Conservation (phyloP, 495 filamentous ascomycete species). For the Aspergillus biplanus region DNA sequence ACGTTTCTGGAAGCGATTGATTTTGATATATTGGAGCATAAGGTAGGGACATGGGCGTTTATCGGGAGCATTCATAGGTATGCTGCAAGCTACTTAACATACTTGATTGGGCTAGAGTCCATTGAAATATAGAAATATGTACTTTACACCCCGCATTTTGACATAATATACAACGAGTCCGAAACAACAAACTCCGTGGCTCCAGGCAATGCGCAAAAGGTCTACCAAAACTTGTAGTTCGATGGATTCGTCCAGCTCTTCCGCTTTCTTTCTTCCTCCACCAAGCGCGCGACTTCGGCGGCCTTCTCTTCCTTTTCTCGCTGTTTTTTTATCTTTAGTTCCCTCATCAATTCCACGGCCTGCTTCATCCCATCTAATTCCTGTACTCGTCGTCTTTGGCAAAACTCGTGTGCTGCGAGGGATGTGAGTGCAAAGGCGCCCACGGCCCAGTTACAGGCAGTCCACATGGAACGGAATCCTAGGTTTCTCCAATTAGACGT, state of each 20-base stretch:
- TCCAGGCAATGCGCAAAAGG: conserved; percentile 31
- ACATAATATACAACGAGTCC: conserved; percentile 41
- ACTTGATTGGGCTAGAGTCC: conserved; percentile 14
- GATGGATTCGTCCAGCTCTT: conserved; percentile 57
- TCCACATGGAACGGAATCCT: conserved; percentile 51
- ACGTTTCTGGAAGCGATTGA: not conserved
- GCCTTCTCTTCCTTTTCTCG: conserved; percentile 64
- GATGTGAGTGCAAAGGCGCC: conserved; percentile 69
- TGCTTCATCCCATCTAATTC: conserved; percentile 80
- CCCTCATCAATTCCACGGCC: conserved; percentile 78
- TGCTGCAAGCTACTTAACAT: conserved; percentile 2
- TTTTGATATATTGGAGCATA: conserved; percentile 1
- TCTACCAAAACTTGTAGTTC: conserved; percentile 56
- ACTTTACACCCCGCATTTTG: conserved; percentile 25
- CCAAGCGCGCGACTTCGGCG: conserved; percentile 46
- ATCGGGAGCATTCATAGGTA: conserved; percentile 14
- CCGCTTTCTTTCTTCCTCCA: conserved; percentile 53
- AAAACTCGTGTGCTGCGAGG: conserved; percentile 76
- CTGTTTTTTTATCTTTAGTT: conserved; percentile 68
- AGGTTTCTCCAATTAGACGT: not conserved
- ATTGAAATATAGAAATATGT: conserved; percentile 26
- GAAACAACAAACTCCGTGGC: conserved; percentile 42
- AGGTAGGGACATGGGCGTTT: conserved; percentile 19
- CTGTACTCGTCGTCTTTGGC: conserved; percentile 67
- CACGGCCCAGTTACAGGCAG: conserved; percentile 82